Evolutionary conservation across 208 protist genomes (phyloP), one percentile per base, ranked within the genome.

Genomic region (Crithidia bombi): DNA sequence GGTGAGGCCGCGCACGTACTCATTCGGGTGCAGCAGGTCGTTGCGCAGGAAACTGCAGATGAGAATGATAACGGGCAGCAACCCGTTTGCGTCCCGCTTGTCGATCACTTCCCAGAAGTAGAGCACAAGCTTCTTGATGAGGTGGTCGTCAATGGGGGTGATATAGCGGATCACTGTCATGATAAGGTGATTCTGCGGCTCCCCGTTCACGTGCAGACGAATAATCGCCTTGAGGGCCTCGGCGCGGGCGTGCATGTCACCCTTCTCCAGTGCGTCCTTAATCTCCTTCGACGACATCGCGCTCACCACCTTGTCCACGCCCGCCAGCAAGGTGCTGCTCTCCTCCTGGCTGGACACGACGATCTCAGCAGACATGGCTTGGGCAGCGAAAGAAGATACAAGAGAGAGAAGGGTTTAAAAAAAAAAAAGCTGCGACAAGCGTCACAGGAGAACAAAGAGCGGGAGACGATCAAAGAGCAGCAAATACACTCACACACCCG

Each of bases 51-150:
- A 96, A 64, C 96, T 98, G 81, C 98, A 99, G 62, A 99, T 98
- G 56, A 99, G 93, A 76, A 99, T 99, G 79, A 99, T 98, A 71
- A 99, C 97, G 23, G 85, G 93, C 39, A 98, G 87, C 26, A 99
- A 86, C 52, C 98, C 98, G 59, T 98, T 87, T 12, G 87, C 70
- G 59, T 97, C 91, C 12, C 81, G 95, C 88, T 99, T 99, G 57
- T 99, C 97, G 7, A 99, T 85, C 21, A 98, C 89, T 79, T 99
- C 98, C 89, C 93, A 99, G 79, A 99, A 99, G 74, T 99, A 95
- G 12, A 99, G 79, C 5, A 99, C 85, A 9, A 99, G 82, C 78
- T 99, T 99, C 77, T 99, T 99, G 51, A 99, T 85, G 55, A 86
- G 66, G 68, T 97, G 89, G 65, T 97, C 87, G 67, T 94, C 91